These are phyloP conservation scores for Ganoderma sinense DNA, from an alignment of 1,284 basidiomycete genomes.

Conservation along the genomic window DNA sequence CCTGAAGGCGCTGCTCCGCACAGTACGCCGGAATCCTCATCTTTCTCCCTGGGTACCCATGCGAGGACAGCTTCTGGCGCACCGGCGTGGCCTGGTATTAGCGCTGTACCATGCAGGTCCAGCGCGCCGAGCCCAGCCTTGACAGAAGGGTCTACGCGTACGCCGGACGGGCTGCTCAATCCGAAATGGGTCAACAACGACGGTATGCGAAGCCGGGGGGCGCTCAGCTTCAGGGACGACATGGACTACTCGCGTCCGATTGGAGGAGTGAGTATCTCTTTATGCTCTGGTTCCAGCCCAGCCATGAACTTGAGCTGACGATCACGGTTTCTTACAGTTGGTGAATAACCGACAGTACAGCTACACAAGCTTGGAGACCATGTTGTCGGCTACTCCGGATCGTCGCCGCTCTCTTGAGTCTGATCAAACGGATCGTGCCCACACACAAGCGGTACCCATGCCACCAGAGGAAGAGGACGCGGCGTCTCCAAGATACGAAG, in stretches of 20 bases:
- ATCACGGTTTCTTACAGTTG: slow-evolving; percentile 34
- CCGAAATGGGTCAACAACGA: slow-evolving; percentile 37
- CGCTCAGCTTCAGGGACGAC: slow-evolving; percentile 49
- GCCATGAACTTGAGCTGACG: slow-evolving; percentile 12
- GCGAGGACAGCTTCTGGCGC: slow-evolving; percentile 11
- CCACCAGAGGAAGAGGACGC: neutral
- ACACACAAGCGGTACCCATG: neutral
- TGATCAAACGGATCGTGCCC: slow-evolving; percentile 11
- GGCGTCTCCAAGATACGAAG: neutral
- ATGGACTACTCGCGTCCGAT: slow-evolving; percentile 54
- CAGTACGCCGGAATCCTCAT: neutral
- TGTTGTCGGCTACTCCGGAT: slow-evolving; percentile 19
- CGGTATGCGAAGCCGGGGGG: slow-evolving; percentile 43
- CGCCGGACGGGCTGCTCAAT: slow-evolving; percentile 48
- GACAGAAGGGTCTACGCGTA: slow-evolving; percentile 42
- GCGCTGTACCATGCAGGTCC: slow-evolving; percentile 18
- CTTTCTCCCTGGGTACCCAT: neutral
- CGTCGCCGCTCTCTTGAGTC: slow-evolving; percentile 23
- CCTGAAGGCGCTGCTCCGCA: slow-evolving; percentile 13
- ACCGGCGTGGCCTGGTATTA: slow-evolving; percentile 32
- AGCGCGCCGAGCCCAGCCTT: slow-evolving; percentile 44
- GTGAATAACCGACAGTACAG: slow-evolving; percentile 49
- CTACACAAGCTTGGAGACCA: slow-evolving; percentile 47
- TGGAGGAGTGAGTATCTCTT: slow-evolving; percentile 44
- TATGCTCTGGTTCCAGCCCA: neutral